Conservation (phyloP, 2,329 filamentous ascomycete genomes). For the Phaeosphaeriaceae sp. region DNA sequence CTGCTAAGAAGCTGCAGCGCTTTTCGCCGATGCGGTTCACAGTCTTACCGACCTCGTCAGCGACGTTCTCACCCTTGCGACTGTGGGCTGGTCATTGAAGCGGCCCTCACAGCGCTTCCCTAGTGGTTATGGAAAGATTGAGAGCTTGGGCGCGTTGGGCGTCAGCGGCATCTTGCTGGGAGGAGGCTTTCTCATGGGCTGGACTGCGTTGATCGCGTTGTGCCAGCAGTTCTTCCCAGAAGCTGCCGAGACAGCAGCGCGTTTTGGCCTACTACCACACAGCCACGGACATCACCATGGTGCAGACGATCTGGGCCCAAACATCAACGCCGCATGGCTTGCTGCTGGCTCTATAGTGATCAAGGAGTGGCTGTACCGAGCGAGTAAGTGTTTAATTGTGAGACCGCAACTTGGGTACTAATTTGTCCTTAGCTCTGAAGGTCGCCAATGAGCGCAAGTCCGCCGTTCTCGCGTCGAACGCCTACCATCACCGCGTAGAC, state of each 20-base stretch:
- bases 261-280: slow-evolving; percentile 57
- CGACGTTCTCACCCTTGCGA: slow-evolving; percentile 91
- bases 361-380: slow-evolving; percentile 97
- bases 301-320: slow-evolving; percentile 70
- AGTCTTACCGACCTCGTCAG: slow-evolving; percentile 94
- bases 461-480: slow-evolving; percentile 93
- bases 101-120: slow-evolving; percentile 85
- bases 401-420: slow-evolving; percentile 15
- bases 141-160: slow-evolving; percentile 90
- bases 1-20: slow-evolving; percentile 58
- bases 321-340: slow-evolving; percentile 93
- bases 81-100: slow-evolving; percentile 90
- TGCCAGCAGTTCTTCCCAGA: slow-evolving; percentile 58
- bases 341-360: slow-evolving; percentile 87
- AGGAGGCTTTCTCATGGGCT: slow-evolving; percentile 91
- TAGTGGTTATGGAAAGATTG: slow-evolving; percentile 94
- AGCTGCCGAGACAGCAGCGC: slow-evolving; percentile 51
- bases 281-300: slow-evolving; percentile 70
- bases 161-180: slow-evolving; percentile 90
- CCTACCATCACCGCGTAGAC: slow-evolving; percentile 94
- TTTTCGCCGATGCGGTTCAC: slow-evolving; percentile 94
- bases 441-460: slow-evolving; percentile 93
- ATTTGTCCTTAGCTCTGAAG: slow-evolving; percentile 78
- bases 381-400: slow-evolving; percentile 66
- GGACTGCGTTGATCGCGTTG: slow-evolving; percentile 66